These are phyloP conservation scores for Cytospora chrysosperma DNA, from an alignment of 2,329 filamentous ascomycete species.

Conservation along the genomic window DNA sequence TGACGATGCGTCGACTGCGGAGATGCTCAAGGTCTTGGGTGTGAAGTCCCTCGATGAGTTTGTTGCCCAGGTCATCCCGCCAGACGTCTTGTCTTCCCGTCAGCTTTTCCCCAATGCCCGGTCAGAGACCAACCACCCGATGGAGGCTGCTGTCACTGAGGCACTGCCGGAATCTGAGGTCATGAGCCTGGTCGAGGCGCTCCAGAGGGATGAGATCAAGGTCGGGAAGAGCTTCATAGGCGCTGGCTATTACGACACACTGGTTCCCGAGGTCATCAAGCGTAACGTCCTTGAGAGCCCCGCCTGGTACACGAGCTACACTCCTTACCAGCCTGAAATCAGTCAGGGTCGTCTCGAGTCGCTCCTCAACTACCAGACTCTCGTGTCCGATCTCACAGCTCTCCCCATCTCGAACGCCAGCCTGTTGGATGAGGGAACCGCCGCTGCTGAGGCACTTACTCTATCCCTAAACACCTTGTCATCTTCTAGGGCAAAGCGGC, in stretches of 20 bases:
- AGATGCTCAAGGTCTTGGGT: constrained; percentile 79
- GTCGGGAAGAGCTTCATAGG: constrained; percentile 72
- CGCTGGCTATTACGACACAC: constrained; percentile 83
- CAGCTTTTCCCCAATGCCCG: constrained; percentile 57
- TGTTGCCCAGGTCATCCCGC: constrained; percentile 77
- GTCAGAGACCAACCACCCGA: constrained; percentile 39
- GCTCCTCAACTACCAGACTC: constrained; percentile 91
- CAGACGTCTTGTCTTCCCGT: constrained; percentile 70
- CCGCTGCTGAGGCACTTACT: constrained; percentile 94
- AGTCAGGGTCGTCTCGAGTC: constrained; percentile 92
- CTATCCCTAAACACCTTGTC: constrained; percentile 79
- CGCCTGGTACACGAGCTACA: constrained; percentile 97
- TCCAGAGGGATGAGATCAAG: constrained; percentile 38
- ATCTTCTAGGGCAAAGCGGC: constrained; percentile 66
- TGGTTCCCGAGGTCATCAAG: constrained; percentile 86
- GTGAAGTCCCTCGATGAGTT: constrained; percentile 76
- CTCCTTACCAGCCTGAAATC: constrained; percentile 95
- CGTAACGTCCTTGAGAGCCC: constrained; percentile 90
- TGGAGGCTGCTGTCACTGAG: constrained; percentile 36
- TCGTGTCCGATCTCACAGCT: constrained; percentile 84
- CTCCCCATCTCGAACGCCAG: constrained; percentile 89
- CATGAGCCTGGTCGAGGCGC: constrained; percentile 40
- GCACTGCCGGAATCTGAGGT: constrained; percentile 61
- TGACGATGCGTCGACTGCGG: constrained; percentile 62
- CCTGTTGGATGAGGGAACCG: constrained; percentile 85